A percentile compares a stretch with the other conserved stretches of the same genome.
Evolutionary conservation across 2,329 filamentous ascomycete genomes (phyloP).

Genomic region (Davidsoniella eucalypti): DNA sequence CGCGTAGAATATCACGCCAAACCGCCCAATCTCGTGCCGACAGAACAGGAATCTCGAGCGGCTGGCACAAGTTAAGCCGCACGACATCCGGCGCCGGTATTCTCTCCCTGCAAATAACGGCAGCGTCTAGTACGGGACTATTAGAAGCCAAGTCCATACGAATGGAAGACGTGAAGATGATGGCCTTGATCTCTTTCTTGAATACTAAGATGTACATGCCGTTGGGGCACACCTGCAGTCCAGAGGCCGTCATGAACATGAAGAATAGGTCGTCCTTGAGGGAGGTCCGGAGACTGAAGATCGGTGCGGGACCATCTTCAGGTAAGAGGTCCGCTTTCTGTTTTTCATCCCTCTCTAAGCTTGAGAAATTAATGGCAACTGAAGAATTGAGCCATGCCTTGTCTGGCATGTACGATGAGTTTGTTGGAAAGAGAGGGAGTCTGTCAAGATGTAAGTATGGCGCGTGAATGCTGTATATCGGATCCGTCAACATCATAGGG

Average conservation of each 20-base stretch:
- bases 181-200: background rate
- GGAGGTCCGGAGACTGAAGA: background rate
- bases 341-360: background rate
- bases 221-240: conserved; percentile 28
- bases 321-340: background rate
- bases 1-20: conserved; percentile 30
- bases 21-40: conserved; percentile 40
- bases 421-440: conserved; percentile 1
- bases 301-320: background rate
- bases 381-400: conserved; percentile 5
- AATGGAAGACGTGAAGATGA: conserved; percentile 26
- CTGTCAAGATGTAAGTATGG: background rate
- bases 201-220: conserved; percentile 21
- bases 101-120: conserved; percentile 27
- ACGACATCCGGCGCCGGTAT: conserved; percentile 24
- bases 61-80: conserved; percentile 21
- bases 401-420: background rate
- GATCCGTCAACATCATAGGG: too few species aligned
- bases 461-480: background rate
- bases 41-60: conserved; percentile 22
- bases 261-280: conserved; percentile 21
- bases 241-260: conserved; percentile 29
- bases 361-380: background rate
- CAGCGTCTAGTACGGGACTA: conserved; percentile 30
- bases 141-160: conserved; percentile 27